These are phyloP conservation scores for Thelephora aurantiotincta DNA, from an alignment of 768 basidiomycete genomes.

Conservation along the genomic window DNA sequence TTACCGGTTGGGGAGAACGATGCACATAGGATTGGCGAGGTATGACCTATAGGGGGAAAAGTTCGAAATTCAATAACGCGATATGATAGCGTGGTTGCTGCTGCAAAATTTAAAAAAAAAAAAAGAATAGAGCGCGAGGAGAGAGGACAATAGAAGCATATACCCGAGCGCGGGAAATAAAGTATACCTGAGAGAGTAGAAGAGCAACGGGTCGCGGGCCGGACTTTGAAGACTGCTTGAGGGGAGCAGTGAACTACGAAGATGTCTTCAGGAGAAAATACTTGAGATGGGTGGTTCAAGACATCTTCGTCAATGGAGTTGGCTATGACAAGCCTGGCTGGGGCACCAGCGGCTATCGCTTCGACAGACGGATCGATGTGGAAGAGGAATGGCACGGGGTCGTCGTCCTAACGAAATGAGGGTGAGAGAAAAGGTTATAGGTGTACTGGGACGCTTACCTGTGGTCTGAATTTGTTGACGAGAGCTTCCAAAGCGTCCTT, in stretches of 20 bases:
- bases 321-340: conserved; percentile 71
- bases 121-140: neutral
- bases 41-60: conserved; percentile 55
- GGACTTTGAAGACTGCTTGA: conserved; percentile 88
- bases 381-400: conserved; percentile 87
- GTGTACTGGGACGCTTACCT: conserved; percentile 29
- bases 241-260: conserved; percentile 85
- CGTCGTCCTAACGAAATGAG: conserved; percentile 42
- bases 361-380: conserved; percentile 63
- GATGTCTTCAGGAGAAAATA: conserved; percentile 76
- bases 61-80: too few species aligned
- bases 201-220: conserved; percentile 89
- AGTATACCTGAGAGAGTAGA: conserved; percentile 71
- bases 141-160: neutral
- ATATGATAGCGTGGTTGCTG: too few species aligned
- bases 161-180: too few species aligned
- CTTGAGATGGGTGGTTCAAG: conserved; percentile 52
- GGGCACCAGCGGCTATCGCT: conserved; percentile 32
- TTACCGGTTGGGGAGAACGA: conserved; percentile 91
- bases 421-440: conserved; percentile 5
- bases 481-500: conserved; percentile 75
- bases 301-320: conserved; percentile 79
- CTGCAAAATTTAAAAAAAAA: neutral
- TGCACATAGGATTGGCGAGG: conserved; percentile 87
- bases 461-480: conserved; percentile 74